Evolutionary conservation across 352 stramenopile genomes (phyloP).

Genomic region (Globisporangium alternatum): DNA sequence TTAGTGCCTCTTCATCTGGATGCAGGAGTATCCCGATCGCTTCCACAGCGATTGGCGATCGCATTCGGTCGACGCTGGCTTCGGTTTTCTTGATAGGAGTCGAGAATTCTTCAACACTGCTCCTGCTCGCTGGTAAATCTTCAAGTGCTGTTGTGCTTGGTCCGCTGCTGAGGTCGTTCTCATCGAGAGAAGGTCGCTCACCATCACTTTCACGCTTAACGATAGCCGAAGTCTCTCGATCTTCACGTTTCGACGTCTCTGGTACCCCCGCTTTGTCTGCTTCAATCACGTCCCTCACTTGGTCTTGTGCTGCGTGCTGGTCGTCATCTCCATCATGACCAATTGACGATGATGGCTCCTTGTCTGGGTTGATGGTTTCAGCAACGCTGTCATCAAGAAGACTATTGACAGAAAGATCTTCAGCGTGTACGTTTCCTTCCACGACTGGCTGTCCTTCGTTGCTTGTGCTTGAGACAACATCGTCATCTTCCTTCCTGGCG

Average conservation of each 20-base stretch:
- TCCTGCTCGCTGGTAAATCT: neutral
- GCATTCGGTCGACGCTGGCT: neutral
- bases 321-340: neutral
- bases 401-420: neutral
- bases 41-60: neutral
- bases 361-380: neutral
- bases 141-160: neutral
- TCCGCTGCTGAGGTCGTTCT: neutral
- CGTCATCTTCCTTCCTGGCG: neutral
- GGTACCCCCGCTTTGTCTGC: neutral
- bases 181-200: neutral
- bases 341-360: neutral
- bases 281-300: neutral
- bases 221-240: neutral
- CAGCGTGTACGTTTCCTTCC: neutral
- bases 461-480: neutral
- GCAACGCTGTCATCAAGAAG: neutral
- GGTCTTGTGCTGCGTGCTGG: neutral
- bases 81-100: neutral
- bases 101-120: neutral
- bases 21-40: constrained; percentile 1
- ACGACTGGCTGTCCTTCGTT: neutral
- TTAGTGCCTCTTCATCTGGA: neutral
- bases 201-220: neutral
- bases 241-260: neutral